Evolutionary conservation across 345 rosid genomes (phyloP), one percentile per base, ranked within the genome.

Genomic region (Eucalyptus marginata): DNA sequence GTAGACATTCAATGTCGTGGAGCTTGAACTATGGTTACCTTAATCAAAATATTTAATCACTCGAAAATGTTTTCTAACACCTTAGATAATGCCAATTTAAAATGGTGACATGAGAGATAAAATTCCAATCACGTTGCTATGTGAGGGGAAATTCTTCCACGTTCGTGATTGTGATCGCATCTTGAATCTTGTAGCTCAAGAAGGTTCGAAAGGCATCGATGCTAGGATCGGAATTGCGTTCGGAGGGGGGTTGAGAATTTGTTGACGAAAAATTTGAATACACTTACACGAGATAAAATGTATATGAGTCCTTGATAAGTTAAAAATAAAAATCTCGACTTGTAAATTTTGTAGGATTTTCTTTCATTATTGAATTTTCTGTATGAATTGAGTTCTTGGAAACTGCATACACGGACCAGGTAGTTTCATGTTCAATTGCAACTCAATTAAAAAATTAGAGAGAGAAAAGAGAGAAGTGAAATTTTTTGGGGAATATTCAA

Each of bases 391-490:
- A 59, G 66, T 59, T 12, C 66, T 59, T 6, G 15, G 66, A 27
- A 59, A 59, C 31, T 59, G 4, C 66, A 12, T 12, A 5, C 0
- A 59, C 7, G 31, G 3, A 25, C 0, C 66, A 59, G 0, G n/a
- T 59, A 59, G n/a, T 59, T 59, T 59, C 66, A 59, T 11, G 31
- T 59, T 27, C 16, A 11, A 27, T 59, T 59, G 31, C 66, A 59
- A 25, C 31, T 59, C n/a, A 25, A 58, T 58, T 5, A 58, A 58
- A 59, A 12, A 59, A 25, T 27, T 25, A 25, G n/a, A 58, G 64
- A 58, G 64, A 59, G 31, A 59, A 27, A n/a, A 58, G 59, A 56
- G 64, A 24, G 66, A 25, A 31, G 31, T 59, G 66, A 0, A 59
- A 5, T 59, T 27, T 25, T 25, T 59, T 27, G 31, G 31, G 66